These are phyloP conservation scores for Pisolithus sp. DNA, from an alignment of 768 basidiomycete genomes.

Conservation along the genomic window DNA sequence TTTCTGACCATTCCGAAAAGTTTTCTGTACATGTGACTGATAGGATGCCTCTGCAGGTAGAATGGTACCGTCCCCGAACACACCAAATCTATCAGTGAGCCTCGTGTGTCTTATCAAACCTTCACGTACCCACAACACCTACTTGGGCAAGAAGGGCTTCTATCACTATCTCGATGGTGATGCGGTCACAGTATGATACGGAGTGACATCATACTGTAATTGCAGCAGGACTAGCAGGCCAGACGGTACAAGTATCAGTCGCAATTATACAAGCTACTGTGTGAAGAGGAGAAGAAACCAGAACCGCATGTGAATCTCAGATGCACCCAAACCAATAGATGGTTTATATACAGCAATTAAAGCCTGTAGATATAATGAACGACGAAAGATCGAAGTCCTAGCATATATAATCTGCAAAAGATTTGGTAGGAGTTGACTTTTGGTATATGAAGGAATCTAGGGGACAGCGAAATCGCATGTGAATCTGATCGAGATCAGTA, in stretches of 20 bases:
- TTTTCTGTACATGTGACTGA: too few relatives aligned
- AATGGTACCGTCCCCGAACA: not conserved
- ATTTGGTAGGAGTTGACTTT: slow-evolving; percentile 29
- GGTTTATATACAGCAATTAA: slow-evolving; percentile 34
- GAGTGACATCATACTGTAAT: not conserved
- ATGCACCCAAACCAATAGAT: slow-evolving; percentile 5
- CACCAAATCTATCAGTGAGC: not conserved
- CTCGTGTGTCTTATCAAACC: slow-evolving; percentile 14
- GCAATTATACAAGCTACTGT: slow-evolving; percentile 24
- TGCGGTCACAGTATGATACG: not conserved
- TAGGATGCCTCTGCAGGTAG: too few relatives aligned
- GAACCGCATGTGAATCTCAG: slow-evolving; percentile 13
- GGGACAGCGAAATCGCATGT: slow-evolving; percentile 19
- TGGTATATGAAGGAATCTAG: slow-evolving; percentile 27
- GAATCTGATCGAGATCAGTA: slow-evolving; percentile 36
- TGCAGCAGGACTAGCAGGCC: not conserved
- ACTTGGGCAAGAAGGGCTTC: not conserved
- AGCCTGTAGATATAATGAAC: slow-evolving; percentile 33
- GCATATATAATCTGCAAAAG: slow-evolving; percentile 27
- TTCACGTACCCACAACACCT: not conserved
- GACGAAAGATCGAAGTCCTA: slow-evolving; percentile 34
- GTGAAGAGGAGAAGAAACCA: slow-evolving; percentile 15
- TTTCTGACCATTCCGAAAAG: too few relatives aligned
- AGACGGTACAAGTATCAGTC: slow-evolving; percentile 4
- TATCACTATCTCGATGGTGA: not conserved